Base-by-base conservation (phyloP, 192 early-diverging fungal species). In the Rhizoclosmatium sp. region DNA sequence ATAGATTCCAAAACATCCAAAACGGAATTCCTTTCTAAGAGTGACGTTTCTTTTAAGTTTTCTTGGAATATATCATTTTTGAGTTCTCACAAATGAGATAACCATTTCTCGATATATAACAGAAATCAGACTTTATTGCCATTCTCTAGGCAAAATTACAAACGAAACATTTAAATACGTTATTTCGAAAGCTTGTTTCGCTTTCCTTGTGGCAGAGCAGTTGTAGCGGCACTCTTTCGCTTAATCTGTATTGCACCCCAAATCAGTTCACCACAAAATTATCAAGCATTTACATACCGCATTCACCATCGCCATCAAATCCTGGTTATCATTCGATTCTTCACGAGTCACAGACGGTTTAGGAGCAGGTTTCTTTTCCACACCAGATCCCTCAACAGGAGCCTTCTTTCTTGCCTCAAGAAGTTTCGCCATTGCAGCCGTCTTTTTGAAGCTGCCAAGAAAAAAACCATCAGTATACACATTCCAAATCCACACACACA, bases 351-450 rank as follows among this genome's bases (percentile, higher is more conserved):
- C n/a, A 16, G 56, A 21, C 12, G 56, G 31, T 31, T 31, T 31
- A 31, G 31, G 31, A 31, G 31, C 31, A 31, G 31, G 31, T 31
- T 31, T 31, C 31, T 31, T 31, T 31, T 31, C 31, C 31, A 31
- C 31, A 31, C 31, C 14, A 21, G 62, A 65, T 65, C 12, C 23
- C n/a, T 23, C 46, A 39, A 44, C 68, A 31, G 74, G 14, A 4
- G 64, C 58, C 39, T 79, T 83, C n/a, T 77, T 75, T 41, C 79
- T 72, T 59, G 80, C 76, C 4, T 91, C 81, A 79, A 94, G 81
- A n/a, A 94, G 74, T 76, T 92, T 92, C 9, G 75, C 78, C 94
- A 94, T 94, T 40, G 85, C 90, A 67, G 91, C 92, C 14, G 94
- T 94, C 85, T 94, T 94, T 84, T 94, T 95, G 86, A 91, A 95